Evolutionary conservation across 208 protist genomes (phyloP), one percentile per base, ranked within the genome.

Genomic region (Spongospora subterranea): DNA sequence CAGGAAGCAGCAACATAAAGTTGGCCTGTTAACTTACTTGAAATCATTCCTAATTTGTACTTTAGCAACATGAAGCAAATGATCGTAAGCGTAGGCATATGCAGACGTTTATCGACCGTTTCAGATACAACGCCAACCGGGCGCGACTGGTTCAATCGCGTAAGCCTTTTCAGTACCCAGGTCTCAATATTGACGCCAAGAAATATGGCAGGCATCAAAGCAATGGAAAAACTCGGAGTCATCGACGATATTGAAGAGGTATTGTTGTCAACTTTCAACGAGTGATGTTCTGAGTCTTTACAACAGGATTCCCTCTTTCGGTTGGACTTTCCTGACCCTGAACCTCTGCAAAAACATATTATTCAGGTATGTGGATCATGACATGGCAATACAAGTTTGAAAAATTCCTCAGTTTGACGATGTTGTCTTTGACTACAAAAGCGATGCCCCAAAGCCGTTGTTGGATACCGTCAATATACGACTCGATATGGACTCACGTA

Each of bases 71-170:
- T n/a, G 71, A 82, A 82, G 71, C 71, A 6, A 82, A 82, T 43
- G 35, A 82, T 13, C 71, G 71, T 6, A 82, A 82, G n/a, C 50
- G 46, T 89, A 1, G 88, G 13, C 89, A 91, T 50, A 91, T 91
- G 89, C 89, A 91, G 40, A 40, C 54, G 89, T 91, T 91, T n/a
- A 91, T 91, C 39, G 89, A 91, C 32, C 54, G 66, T 35, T 91
- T 91, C 89, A 45, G 89, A n/a, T 91, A 82, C 50, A 91, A 91
- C 39, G 89, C 89, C 45, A 91, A 91, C 29, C 17, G 89, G 39
- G 89, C 89, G 17, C 66, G 54, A 41, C 89, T 91, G 0, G 89
- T 91, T 32, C 89, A 91, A 40, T 88, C 53, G 29, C 45, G 89
- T 45, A 90, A n/a, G n/a, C n/a, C n/a, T n/a, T n/a, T n/a, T n/a